Percentiles rank a stretch among this genome's conserved stretches.
These are phyloP conservation scores for Solanum hybrid DNA, from an alignment of 305 asterid species.

Conservation along the genomic window DNA sequence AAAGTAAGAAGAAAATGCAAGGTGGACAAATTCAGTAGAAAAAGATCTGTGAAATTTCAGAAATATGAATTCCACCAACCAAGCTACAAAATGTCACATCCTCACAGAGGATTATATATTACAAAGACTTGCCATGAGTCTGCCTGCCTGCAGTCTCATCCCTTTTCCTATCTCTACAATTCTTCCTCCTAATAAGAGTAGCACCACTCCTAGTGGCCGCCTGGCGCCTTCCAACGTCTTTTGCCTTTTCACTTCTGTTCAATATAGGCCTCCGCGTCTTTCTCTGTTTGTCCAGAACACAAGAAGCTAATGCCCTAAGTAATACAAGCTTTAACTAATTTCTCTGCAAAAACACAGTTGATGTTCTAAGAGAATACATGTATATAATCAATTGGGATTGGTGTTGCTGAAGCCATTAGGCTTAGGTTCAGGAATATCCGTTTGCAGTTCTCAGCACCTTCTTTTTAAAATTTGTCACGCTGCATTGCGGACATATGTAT, in stretches of 20 bases:
- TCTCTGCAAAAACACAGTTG: neutral
- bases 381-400: neutral
- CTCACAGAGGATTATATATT: neutral
- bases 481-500: constrained; percentile 99
- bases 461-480: constrained; percentile 75
- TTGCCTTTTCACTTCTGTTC: neutral
- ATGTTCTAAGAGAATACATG: neutral
- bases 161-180: neutral
- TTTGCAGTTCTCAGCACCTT: constrained; percentile 57
- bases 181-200: neutral
- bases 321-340: neutral
- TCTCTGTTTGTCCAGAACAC: neutral
- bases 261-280: neutral
- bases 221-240: neutral
- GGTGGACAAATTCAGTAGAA: neutral
- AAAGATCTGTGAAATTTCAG: neutral
- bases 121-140: neutral
- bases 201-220: neutral
- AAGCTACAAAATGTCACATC: constrained; percentile 3
- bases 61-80: neutral
- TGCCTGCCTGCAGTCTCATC: neutral
- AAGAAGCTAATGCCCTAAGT: neutral
- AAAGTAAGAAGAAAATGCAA: neutral
- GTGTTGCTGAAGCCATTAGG: neutral
- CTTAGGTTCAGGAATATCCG: constrained; percentile 49